These are phyloP conservation scores for Rhodomyrtus psidioides DNA, from an alignment of 441 rosid species.

Conservation along the genomic window DNA sequence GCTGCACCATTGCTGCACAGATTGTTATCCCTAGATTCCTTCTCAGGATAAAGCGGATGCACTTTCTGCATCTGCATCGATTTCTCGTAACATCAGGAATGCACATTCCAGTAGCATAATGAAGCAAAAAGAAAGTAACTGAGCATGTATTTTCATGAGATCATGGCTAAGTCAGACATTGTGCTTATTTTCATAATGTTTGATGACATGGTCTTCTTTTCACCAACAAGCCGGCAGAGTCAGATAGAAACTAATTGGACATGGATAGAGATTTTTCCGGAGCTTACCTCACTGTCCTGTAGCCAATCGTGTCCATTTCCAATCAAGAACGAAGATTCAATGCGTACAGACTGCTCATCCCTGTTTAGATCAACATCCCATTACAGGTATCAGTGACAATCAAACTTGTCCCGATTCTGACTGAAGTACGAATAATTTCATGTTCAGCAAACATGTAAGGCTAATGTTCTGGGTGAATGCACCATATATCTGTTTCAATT, in stretches of 20 bases:
- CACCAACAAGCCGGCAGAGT: not conserved
- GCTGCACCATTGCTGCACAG: constrained; percentile 10
- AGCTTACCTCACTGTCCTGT: constrained; percentile 29
- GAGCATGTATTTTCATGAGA: not conserved
- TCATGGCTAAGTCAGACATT: not conserved
- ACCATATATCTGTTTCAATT: not conserved
- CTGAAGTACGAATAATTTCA: not conserved
- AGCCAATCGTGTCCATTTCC: constrained; percentile 19
- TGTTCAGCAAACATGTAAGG: not conserved
- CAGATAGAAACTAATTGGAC: not conserved
- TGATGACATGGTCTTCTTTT: not conserved
- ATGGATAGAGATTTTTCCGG: not conserved
- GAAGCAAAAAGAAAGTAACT: not conserved
- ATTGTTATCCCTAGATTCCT: constrained; percentile 9
- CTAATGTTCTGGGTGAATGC: not conserved
- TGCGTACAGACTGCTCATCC: constrained; percentile 13
- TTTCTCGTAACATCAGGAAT: not conserved
- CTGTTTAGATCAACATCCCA: constrained; percentile 19
- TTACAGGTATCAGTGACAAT: not conserved
- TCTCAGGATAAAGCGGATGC: constrained; percentile 32
- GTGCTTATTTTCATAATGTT: not conserved
- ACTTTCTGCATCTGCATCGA: constrained; percentile 40
- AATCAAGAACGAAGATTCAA: constrained; percentile 18
- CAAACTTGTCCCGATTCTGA: not conserved
- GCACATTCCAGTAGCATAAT: not conserved